Evolutionary conservation across 1,284 basidiomycete genomes (phyloP).

Genomic region (Entoloma clypeatum): DNA sequence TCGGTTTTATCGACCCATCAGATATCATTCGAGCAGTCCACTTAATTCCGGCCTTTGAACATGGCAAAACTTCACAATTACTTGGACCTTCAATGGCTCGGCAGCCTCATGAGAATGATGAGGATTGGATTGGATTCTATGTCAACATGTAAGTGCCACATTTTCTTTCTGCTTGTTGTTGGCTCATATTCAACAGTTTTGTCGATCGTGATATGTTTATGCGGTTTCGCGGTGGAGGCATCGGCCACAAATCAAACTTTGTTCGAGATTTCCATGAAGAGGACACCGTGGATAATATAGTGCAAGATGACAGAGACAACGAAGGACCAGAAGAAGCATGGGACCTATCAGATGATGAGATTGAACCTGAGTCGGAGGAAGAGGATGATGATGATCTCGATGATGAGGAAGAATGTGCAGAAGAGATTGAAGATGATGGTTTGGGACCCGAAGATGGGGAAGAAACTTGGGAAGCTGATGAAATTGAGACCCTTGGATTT

Average conservation of each 20-base stretch:
- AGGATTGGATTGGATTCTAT: slow-evolving; percentile 25
- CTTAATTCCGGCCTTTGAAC: slow-evolving; percentile 25
- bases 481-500: too few species aligned
- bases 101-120: slow-evolving; percentile 12
- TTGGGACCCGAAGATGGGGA: not conserved
- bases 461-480: not conserved
- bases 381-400: not conserved
- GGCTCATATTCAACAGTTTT: not conserved
- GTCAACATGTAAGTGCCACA: slow-evolving; percentile 19
- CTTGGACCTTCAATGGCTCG: slow-evolving; percentile 14
- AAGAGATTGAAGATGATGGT: not conserved
- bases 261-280: not conserved
- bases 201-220: too few species aligned
- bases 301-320: not conserved
- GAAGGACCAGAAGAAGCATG: not conserved
- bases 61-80: slow-evolving; percentile 16
- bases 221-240: not conserved
- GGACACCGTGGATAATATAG: not conserved
- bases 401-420: not conserved
- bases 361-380: too few species aligned
- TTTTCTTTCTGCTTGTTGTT: not conserved
- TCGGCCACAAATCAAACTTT: not conserved
- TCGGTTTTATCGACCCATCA: slow-evolving; percentile 20
- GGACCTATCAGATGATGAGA: not conserved
- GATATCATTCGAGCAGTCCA: slow-evolving; percentile 27